Evolutionary conservation across 176 grass and related monocot genomes (phyloP), one percentile per base, ranked within the genome.

Genomic region (Tillandsia leiboldiana): DNA sequence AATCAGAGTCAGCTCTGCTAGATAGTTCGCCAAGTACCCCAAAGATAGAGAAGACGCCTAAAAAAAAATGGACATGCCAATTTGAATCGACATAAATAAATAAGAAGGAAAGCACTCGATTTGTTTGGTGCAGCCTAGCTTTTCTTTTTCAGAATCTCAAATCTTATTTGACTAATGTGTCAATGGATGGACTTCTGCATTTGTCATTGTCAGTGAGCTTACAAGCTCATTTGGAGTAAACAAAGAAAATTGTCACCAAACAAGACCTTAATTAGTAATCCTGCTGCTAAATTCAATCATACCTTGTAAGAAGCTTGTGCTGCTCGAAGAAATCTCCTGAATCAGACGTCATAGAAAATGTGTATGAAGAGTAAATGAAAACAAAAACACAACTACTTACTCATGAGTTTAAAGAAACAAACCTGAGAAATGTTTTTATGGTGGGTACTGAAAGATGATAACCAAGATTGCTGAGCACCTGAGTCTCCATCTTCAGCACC

Each of bases 311-410:
- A 88, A 78, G 73, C 75, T 68, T 86, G 84, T 54, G 90, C 82
- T 2, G 82, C 94, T 72, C 90, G 88, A 64, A 99, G 80, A 72
- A 93, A 99, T 82, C 90, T 92, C 87, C 94, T 93, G 84, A 53
- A 72, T 50, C 68, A 51, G 33, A 57, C 48, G 33, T 14, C 9
- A 15, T 52, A 15, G 12, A 10, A 3, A 49, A 49, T 49, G 9
- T 49, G 29, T 11, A 73, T 2, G 9, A 14, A 63, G 56, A 61
- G 10, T 2, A 2, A 3, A 71, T 53, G 22, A 8, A 71, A 13
- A 13, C 22, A 24, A 48, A 1, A 17, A 63, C 12, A 22, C 7
- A 26, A 49, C 49, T 15, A 48, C 49, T 42, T 26, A 12, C 10
- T 18, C 11, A 62, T 10, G 3, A 42, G 33, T 42, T 42, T 7